Percentiles rank a stretch among this genome's conserved stretches.
These are phyloP conservation scores for Rhodotorula sp. DNA, from an alignment of 1,284 basidiomycete genomes.

Conservation along the genomic window DNA sequence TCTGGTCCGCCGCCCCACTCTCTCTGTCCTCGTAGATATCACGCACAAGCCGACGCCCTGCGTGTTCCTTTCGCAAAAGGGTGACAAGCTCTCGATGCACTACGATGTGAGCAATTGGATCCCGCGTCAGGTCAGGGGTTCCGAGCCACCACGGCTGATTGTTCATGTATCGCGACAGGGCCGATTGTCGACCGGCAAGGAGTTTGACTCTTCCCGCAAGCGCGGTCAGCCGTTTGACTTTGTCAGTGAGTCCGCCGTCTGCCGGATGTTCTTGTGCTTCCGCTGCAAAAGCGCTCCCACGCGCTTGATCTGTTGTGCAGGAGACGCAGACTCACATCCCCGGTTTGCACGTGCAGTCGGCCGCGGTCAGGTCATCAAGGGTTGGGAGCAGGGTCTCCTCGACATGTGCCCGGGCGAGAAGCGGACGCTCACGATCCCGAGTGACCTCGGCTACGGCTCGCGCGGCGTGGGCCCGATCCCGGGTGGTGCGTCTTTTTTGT, in stretches of 20 bases:
- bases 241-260: slow-evolving; percentile 38
- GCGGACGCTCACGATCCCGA: slow-evolving; percentile 61
- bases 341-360: slow-evolving; percentile 49
- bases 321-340: background rate
- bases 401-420: slow-evolving; percentile 76
- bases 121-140: slow-evolving; percentile 16
- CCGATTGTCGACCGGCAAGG: slow-evolving; percentile 55
- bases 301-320: too few species aligned
- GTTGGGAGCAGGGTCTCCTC: slow-evolving; percentile 55
- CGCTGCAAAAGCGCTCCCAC: too few species aligned
- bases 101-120: slow-evolving; percentile 15
- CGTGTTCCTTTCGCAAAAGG: slow-evolving; percentile 53
- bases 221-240: slow-evolving; percentile 56
- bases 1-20: background rate
- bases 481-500: slow-evolving; percentile 28
- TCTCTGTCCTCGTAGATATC: slow-evolving; percentile 7
- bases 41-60: slow-evolving; percentile 55
- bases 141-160: background rate
- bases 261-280: too few species aligned
- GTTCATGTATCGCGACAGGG: slow-evolving; percentile 30
- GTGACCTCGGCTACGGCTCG: slow-evolving; percentile 71
- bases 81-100: slow-evolving; percentile 51
- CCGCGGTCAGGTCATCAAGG: slow-evolving; percentile 56
- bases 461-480: slow-evolving; percentile 80
- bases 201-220: slow-evolving; percentile 59